A percentile compares a stretch with the other conserved stretches of the same genome.
phyloP scores from a whole-genome alignment of 1,284 basidiomycete species.

The Tetrapyrgos nigripes region DNA sequence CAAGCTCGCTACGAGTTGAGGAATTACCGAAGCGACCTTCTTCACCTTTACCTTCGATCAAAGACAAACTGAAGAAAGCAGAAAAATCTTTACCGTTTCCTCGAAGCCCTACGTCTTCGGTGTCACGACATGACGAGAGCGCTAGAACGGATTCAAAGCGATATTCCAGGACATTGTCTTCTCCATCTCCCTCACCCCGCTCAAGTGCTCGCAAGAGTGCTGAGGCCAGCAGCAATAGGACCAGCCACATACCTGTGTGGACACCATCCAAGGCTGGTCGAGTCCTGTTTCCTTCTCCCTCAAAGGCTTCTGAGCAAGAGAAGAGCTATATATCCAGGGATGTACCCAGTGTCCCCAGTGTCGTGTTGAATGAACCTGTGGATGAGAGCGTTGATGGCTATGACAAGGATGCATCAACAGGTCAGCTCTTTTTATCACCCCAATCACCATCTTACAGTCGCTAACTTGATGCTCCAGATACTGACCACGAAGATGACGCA shows the following conservation, averaged over 20 bases:
- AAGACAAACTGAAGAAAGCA: neutral
- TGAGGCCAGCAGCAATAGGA: neutral
- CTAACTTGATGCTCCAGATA: constrained; percentile 18
- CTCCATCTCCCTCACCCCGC: neutral
- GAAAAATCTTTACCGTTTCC: neutral
- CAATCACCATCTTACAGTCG: neutral
- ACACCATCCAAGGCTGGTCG: constrained; percentile 32
- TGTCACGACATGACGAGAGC: neutral
- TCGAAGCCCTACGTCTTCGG: neutral
- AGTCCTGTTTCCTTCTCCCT: constrained; percentile 5
- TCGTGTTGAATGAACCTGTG: neutral
- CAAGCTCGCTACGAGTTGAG: neutral
- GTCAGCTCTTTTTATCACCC: neutral
- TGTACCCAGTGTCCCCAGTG: constrained; percentile 4
- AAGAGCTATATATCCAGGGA: neutral
- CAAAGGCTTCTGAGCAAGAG: constrained; percentile 14
- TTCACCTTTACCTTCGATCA: constrained; percentile 12
- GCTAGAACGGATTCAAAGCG: neutral
- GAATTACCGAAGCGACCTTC: constrained; percentile 1
- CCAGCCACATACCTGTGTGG: constrained; percentile 51
- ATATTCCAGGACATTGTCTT: constrained; percentile 1
- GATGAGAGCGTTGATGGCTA: neutral
- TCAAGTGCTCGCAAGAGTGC: neutral
- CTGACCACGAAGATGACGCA: constrained; percentile 35
- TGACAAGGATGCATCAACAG: neutral